Conservation (phyloP, 306 rosid species). For the Pyrus bretschneideri region DNA sequence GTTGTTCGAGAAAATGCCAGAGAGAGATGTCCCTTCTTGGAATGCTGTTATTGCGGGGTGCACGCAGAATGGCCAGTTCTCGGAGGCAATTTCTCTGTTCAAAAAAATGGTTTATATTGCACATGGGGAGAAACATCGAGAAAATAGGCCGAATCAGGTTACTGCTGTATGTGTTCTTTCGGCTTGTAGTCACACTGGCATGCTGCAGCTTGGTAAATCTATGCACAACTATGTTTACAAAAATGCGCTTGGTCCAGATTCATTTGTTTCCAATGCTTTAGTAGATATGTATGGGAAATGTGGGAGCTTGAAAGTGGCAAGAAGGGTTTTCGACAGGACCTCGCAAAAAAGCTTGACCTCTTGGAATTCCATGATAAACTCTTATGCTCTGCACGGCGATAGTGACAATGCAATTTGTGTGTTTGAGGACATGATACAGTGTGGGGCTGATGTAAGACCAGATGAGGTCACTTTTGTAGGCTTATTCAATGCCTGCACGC, state of each 20-base stretch:
- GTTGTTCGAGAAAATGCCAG: conserved; percentile 56
- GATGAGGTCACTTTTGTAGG: conserved; percentile 70
- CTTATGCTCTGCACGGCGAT: conserved; percentile 62
- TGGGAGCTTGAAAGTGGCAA: conserved; percentile 51
- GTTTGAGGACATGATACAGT: conserved; percentile 49
- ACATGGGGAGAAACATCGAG: conserved; percentile 11
- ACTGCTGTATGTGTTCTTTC: conserved; percentile 65
- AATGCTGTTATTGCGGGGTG: conserved; percentile 69
- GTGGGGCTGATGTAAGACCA: conserved; percentile 27
- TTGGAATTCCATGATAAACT: conserved; percentile 81
- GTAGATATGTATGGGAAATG: conserved; percentile 89
- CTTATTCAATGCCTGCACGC: conserved; percentile 75
- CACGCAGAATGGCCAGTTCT: conserved; percentile 66
- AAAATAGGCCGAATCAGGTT: conserved; percentile 50
- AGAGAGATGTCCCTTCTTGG: conserved; percentile 70
- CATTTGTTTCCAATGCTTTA: conserved; percentile 54
- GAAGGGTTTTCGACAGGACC: conserved; percentile 50
- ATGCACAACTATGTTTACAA: conserved; percentile 60
- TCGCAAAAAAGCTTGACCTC: conserved; percentile 42
- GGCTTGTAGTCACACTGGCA: conserved; percentile 70
- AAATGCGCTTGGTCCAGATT: conserved; percentile 33
- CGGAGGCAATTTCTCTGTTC: conserved; percentile 52
- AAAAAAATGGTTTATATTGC: conserved; percentile 37
- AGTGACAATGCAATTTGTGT: conserved; percentile 41
- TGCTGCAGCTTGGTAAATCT: conserved; percentile 77